Percentiles rank a stretch among this genome's conserved stretches.
Conservation (phyloP, 148 eudicot genomes). For the Silene latifolia region DNA sequence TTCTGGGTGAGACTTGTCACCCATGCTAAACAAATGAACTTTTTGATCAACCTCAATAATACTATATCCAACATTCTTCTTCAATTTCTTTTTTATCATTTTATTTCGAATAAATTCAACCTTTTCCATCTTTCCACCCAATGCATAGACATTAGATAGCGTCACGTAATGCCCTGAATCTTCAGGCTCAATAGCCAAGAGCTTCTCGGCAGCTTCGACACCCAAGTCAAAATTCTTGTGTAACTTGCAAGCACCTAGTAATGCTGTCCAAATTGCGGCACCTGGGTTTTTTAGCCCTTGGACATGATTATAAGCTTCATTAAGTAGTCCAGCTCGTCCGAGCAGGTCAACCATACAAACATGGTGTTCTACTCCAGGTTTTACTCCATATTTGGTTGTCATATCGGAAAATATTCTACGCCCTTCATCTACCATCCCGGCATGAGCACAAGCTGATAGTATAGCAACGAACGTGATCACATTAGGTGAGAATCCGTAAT, state of each 20-base stretch:
- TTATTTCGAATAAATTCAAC: slow-evolving; percentile 43
- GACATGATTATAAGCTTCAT: slow-evolving; percentile 40
- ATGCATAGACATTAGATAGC: slow-evolving; percentile 54
- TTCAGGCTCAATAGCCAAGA: slow-evolving; percentile 49
- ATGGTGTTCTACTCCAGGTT: slow-evolving; percentile 49
- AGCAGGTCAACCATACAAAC: slow-evolving; percentile 64
- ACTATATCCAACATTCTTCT: slow-evolving; percentile 60
- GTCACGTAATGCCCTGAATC: slow-evolving; percentile 50
- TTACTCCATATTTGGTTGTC: slow-evolving; percentile 32
- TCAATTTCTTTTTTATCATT: slow-evolving; percentile 45
- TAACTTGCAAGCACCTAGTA: slow-evolving; percentile 66
- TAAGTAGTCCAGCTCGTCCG: slow-evolving; percentile 60
- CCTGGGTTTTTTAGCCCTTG: slow-evolving; percentile 30
- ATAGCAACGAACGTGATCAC: slow-evolving; percentile 49
- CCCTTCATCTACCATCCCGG: slow-evolving; percentile 57
- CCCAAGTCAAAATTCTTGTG: slow-evolving; percentile 50
- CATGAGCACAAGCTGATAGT: slow-evolving; percentile 58
- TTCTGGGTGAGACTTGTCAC: slow-evolving; percentile 50
- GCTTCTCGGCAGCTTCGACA: slow-evolving; percentile 50
- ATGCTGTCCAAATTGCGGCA: slow-evolving; percentile 51
- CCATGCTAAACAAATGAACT: slow-evolving; percentile 54
- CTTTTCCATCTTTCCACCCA: slow-evolving; percentile 54
- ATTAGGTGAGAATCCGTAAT: slow-evolving; percentile 36
- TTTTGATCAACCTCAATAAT: slow-evolving; percentile 42
- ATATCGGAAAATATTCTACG: slow-evolving; percentile 35